Evolutionary conservation across 257 asterid genomes (phyloP).

Genomic region (Verbena officinalis): DNA sequence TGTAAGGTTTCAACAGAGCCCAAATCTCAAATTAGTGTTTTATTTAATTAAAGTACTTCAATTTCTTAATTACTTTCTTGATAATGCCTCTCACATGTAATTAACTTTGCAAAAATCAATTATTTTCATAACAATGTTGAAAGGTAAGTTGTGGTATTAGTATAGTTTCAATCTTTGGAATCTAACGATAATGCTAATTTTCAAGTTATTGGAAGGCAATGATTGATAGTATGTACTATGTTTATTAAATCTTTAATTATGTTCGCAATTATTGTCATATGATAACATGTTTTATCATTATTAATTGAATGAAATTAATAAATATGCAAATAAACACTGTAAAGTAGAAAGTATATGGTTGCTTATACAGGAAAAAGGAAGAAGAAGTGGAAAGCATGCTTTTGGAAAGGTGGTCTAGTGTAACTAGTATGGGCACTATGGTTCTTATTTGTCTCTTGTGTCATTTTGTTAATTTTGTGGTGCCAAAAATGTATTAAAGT

Average conservation of each 20-base stretch:
- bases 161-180: not conserved
- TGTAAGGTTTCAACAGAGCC: too few relatives aligned
- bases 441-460: constrained; percentile 35
- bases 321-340: not conserved
- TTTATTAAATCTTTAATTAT: constrained; percentile 19
- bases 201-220: constrained; percentile 11
- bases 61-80: constrained; percentile 17
- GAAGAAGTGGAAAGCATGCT: constrained; percentile 25
- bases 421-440: constrained; percentile 39
- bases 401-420: constrained; percentile 32
- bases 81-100: constrained; percentile 23
- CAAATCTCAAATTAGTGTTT: not conserved
- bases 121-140: not conserved
- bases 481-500: constrained; percentile 2
- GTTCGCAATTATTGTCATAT: constrained; percentile 23
- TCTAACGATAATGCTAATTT: not conserved
- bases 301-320: not conserved
- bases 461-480: not conserved
- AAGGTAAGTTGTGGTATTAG: too few relatives aligned
- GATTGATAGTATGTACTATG: constrained; percentile 24
- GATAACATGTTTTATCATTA: constrained; percentile 3
- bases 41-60: constrained; percentile 9
- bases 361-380: too few relatives aligned
- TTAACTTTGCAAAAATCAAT: not conserved
- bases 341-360: too few relatives aligned